Evolutionary conservation across 495 filamentous ascomycete species (phyloP).

Genomic region (Neurospora sp.): DNA sequence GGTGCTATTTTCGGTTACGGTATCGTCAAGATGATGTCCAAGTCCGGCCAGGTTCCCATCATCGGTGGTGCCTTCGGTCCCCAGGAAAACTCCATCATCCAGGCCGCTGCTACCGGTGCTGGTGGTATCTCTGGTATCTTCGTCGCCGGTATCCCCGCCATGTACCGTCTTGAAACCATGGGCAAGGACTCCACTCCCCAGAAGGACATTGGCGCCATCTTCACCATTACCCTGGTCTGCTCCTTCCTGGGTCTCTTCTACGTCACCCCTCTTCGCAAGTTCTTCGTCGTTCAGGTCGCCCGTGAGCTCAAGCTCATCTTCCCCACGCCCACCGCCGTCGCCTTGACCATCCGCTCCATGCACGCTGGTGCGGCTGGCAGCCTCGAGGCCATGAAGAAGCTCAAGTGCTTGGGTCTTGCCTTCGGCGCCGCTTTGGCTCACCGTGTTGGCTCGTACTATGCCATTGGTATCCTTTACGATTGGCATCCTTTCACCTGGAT

Average conservation of each 20-base stretch:
- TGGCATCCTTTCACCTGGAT: constrained; percentile 60
- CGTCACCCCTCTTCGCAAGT: constrained; percentile 56
- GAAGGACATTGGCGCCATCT: constrained; percentile 46
- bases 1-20: constrained; percentile 58
- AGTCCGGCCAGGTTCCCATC: constrained; percentile 42
- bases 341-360: constrained; percentile 56
- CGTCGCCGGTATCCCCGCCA: constrained; percentile 52
- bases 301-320: constrained; percentile 54
- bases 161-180: constrained; percentile 50
- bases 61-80: constrained; percentile 53
- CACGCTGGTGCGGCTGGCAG: constrained; percentile 45
- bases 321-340: constrained; percentile 54
- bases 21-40: constrained; percentile 44
- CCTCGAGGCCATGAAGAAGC: constrained; percentile 47
- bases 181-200: constrained; percentile 33
- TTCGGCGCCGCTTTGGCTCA: constrained; percentile 42
- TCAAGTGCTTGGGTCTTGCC: constrained; percentile 43
- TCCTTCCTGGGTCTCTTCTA: constrained; percentile 64
- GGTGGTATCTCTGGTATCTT: constrained; percentile 56
- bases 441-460: constrained; percentile 51
- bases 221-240: constrained; percentile 51
- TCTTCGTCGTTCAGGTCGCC: constrained; percentile 58
- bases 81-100: constrained; percentile 57
- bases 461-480: constrained; percentile 53
- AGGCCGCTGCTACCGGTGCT: constrained; percentile 53